A percentile compares a stretch with the other conserved stretches of the same genome.
Conservation (phyloP, 2,329 filamentous ascomycete species). For the Madurella mycetomatis region DNA sequence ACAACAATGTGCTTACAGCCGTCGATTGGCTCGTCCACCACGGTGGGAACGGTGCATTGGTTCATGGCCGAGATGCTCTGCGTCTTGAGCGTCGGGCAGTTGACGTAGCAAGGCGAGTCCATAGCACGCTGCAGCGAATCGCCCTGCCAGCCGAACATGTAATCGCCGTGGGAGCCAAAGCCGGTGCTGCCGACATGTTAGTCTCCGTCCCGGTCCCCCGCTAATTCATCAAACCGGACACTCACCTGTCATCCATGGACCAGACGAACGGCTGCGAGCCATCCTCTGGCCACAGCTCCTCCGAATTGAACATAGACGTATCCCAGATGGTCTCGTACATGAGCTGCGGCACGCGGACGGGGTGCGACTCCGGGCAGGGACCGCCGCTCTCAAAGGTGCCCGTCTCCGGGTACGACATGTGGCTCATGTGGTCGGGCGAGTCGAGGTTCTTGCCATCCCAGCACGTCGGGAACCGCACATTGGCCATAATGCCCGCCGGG, state of each 20-base stretch:
- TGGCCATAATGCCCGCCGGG: conserved; percentile 36
- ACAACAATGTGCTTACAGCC: conserved; percentile 12
- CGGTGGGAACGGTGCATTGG: conserved; percentile 18
- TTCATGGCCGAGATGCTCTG: conserved; percentile 21
- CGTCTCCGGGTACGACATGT: conserved; percentile 34
- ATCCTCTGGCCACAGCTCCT: conserved; percentile 20
- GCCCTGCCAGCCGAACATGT: conserved; percentile 24
- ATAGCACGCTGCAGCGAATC: conserved; percentile 23
- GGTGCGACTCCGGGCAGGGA: conserved; percentile 31
- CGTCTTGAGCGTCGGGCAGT: conserved; percentile 26
- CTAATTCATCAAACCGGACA: not conserved
- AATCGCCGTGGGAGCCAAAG: conserved; percentile 22
- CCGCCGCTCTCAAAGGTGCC: conserved; percentile 26
- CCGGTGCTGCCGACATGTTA: conserved; percentile 16
- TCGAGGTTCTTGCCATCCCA: conserved; percentile 59
- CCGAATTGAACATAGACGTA: conserved; percentile 21
- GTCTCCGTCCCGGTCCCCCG: not conserved
- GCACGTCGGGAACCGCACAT: conserved; percentile 47
- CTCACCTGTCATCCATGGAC: conserved; percentile 20
- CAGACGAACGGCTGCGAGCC: conserved; percentile 24
- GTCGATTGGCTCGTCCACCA: conserved; percentile 18
- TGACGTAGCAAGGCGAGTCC: conserved; percentile 25
- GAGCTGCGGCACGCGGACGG: conserved; percentile 35
- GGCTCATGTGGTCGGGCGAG: conserved; percentile 46
- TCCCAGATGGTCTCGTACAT: conserved; percentile 33